Conservation (phyloP, 2,329 filamentous ascomycete species). For the Pseudogymnoascus sp. region DNA sequence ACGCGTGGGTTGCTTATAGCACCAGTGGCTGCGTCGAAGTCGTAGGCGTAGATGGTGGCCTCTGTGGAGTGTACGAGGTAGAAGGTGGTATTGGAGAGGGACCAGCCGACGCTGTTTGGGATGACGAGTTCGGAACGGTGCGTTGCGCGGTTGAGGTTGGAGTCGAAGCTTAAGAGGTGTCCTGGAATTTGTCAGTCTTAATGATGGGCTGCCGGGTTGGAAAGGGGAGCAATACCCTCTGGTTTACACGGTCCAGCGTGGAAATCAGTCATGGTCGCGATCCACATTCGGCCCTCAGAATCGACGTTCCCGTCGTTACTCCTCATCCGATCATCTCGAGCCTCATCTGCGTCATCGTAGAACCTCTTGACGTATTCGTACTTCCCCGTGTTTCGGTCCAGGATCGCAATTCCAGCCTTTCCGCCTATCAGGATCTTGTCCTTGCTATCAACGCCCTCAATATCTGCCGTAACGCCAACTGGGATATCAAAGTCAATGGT, state of each 20-base stretch:
- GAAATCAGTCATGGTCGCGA: constrained; percentile 81
- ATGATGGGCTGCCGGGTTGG: not conserved
- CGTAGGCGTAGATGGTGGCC: constrained; percentile 62
- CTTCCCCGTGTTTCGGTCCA: constrained; percentile 53
- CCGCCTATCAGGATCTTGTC: constrained; percentile 68
- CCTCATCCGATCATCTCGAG: constrained; percentile 49
- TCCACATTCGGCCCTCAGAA: constrained; percentile 72
- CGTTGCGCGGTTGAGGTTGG: constrained; percentile 49
- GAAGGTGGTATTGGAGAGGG: constrained; percentile 53
- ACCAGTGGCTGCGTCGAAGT: constrained; percentile 60
- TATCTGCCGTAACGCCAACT: constrained; percentile 67
- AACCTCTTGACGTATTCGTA: constrained; percentile 49
- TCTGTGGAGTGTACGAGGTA: constrained; percentile 77
- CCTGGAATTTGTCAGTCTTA: constrained; percentile 39
- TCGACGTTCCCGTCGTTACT: constrained; percentile 82
- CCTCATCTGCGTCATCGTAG: constrained; percentile 28
- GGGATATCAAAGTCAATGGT: constrained; percentile 43
- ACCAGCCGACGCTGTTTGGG: constrained; percentile 81
- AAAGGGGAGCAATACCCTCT: constrained; percentile 24
- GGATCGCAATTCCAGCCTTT: constrained; percentile 73
- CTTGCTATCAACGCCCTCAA: constrained; percentile 52
- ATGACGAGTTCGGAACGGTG: constrained; percentile 62
- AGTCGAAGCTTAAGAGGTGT: constrained; percentile 63
- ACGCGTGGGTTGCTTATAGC: constrained; percentile 59
- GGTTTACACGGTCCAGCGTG: constrained; percentile 28